Base-by-base conservation (phyloP, 176 grass and related monocot species). In the Paspalum vaginatum region DNA sequence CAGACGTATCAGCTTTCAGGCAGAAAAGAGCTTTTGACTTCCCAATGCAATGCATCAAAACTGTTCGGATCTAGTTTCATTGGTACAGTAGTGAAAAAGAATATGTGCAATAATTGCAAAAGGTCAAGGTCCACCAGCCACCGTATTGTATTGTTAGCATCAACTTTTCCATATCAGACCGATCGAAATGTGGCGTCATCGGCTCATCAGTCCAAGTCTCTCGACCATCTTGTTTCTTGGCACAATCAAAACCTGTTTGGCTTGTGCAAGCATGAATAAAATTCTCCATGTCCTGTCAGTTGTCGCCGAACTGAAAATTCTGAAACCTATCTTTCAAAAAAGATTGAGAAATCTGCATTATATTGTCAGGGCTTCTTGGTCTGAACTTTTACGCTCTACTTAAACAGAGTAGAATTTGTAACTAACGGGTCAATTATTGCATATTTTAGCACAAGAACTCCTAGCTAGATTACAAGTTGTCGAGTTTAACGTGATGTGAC, bases 31-130 rank as follows among this genome's bases (percentile, higher is more conserved):
- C 65, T 25, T 70, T 61, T 88, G 70, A 21, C 81, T 60, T 65
- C 41, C 41, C 11, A 38, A 21, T 2, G 66, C 11, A 38, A 21
- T 2, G 66, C 68, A 25, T 60, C 65, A 38, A 37, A 81, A 59
- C 43, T 13, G 60, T 17, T 27, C 20, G 47, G 52, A 77, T 80
- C 57, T 1, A 21, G 38, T 32, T 32, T 70, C 87, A 70, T 50
- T 70, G 47, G 56, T n/a, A n/a, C n/a, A n/a, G n/a, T n/a, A 25
- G 0, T 7, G 65, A n/a, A 20, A 52, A 61, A 13, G 25, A 26
- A 2, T 40, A 55, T 9, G 14, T 9, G 14, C 73, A 78, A 56
- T 72, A 77, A 89, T 89, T 72, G 87, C 78, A 46, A 66, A 81
- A 85, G 50, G 65, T 78, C 78, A 72, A 52, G 41, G 43, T 65